Evolutionary conservation across 495 filamentous ascomycete genomes (phyloP).

Genomic region (Amphirosellinia nigrospora): DNA sequence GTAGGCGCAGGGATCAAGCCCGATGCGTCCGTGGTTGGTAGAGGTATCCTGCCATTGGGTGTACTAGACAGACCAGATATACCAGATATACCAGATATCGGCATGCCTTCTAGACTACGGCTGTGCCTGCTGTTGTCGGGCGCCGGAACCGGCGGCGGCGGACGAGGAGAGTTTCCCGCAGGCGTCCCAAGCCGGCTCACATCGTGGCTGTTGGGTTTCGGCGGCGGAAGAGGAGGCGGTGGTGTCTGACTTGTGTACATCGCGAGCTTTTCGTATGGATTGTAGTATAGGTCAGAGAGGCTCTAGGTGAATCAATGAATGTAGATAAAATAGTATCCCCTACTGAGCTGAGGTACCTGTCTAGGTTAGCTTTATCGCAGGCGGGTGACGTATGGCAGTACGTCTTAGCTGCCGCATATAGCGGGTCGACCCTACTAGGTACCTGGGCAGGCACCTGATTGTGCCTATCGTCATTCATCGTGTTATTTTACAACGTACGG

Average conservation of each 20-base stretch:
- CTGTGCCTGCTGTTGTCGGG: conserved; percentile 33
- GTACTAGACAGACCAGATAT: too few relatives aligned
- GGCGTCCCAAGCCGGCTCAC: conserved; percentile 71
- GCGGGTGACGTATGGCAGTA: too few relatives aligned
- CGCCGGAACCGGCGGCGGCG: conserved; percentile 47
- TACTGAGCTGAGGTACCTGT: too few relatives aligned
- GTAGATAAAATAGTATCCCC: too few relatives aligned
- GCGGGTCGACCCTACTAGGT: not conserved
- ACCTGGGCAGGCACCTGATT: not conserved
- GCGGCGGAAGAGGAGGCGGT: conserved; percentile 71
- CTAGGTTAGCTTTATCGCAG: too few relatives aligned
- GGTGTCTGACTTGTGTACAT: conserved; percentile 40
- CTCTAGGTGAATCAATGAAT: not conserved
- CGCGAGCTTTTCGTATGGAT: not conserved
- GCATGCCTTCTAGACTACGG: conserved; percentile 15
- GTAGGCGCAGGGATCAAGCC: conserved; percentile 33
- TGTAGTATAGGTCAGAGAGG: not conserved
- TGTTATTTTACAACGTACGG: not conserved
- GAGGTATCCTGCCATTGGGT: conserved; percentile 13
- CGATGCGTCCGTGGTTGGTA: conserved; percentile 31
- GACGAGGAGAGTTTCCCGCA: conserved; percentile 47
- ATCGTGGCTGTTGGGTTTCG: conserved; percentile 74
- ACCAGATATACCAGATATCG: not conserved
- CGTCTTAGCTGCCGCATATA: too few relatives aligned
- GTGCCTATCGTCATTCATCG: not conserved